Base-by-base conservation (phyloP, 1,284 basidiomycete genomes). In the Leccinum griseonigrum region DNA sequence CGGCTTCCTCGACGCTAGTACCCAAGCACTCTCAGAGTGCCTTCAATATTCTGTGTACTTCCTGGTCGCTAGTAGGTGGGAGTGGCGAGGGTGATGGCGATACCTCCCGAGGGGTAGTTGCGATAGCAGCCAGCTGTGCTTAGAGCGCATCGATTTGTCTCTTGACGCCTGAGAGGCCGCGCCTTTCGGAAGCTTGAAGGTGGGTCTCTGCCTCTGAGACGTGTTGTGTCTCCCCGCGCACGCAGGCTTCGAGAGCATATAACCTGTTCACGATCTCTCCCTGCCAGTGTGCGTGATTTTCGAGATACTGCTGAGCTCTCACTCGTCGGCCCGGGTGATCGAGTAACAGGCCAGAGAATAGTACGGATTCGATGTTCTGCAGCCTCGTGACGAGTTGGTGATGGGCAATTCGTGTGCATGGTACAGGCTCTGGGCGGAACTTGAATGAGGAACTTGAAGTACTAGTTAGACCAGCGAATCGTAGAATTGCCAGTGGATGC, bases 1-100 rank as follows among this genome's bases (percentile, higher is more conserved):
- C 82, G 6, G 83, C 84, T n/a, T 83, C 82, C 70, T 94, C 91
- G 9, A 92, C 80, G 38, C 74, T 72, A 26, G 22, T 26, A 1
- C 80, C 84, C n/a, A 94, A 66, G 5, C 86, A 82, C 52, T 87
- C 83, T 67, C 90, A 87, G 38, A 92, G 71, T 0, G 78, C 71
- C 60, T 75, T 78, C 55, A 91, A 69, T 69, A 81, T 83, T 50
- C 74, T 76, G 10, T 83, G 76, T 1, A 86, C 83, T 64, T 88
- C 87, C 26, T 85, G 85, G 66, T 86, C 84, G 54, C 61, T 79
- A 22, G 69, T 66, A 5, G 69, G 63, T 29, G 60, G 46, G 3
- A 48, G 62, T 5, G 67, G 62, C 11, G 68, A 60, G 22, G 55
- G 22, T 10, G 56, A 58, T 26, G 36, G 36, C 13, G 63, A 54